Conservation (phyloP, 495 filamentous ascomycete species). For the Rostrohypoxylon terebratum region DNA sequence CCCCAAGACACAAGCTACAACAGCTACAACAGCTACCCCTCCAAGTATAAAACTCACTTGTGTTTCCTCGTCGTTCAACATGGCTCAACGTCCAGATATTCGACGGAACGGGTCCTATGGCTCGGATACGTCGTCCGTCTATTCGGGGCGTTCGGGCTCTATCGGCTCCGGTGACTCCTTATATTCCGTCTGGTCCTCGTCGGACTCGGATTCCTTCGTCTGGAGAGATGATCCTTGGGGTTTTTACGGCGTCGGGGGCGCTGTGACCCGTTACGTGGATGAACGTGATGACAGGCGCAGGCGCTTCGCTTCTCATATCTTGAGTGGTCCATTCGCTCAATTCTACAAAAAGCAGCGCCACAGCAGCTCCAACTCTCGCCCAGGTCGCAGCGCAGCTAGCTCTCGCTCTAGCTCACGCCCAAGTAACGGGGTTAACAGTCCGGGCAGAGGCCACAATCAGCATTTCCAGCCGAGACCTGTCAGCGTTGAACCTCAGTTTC, state of each 20-base stretch:
- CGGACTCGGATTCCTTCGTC: conserved; percentile 48
- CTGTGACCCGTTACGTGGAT: conserved; percentile 47
- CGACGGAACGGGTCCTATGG: conserved; percentile 29
- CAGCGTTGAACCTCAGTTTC: conserved; percentile 25
- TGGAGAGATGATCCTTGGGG: conserved; percentile 45
- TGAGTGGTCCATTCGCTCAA: conserved; percentile 49
- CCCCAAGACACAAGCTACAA: neutral
- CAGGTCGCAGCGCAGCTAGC: conserved; percentile 28
- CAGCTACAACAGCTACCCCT: neutral
- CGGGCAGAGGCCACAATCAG: conserved; percentile 19
- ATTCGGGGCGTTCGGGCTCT: conserved; percentile 31
- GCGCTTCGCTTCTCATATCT: conserved; percentile 43
- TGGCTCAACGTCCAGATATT: conserved; percentile 28
- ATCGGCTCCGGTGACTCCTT: conserved; percentile 34
- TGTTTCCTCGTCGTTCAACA: conserved; percentile 14
- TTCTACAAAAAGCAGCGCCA: conserved; percentile 40
- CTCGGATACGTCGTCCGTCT: conserved; percentile 46
- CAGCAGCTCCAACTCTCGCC: conserved; percentile 28
- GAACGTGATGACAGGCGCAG: conserved; percentile 39
- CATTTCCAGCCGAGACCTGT: conserved; percentile 28
- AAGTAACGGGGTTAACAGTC: conserved; percentile 8
- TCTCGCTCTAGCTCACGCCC: conserved; percentile 27
- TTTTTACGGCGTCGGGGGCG: conserved; percentile 46
- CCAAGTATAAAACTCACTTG: conserved; percentile 21
- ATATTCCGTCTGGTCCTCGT: conserved; percentile 46